Conservation (phyloP, 441 rosid species). For the Pelargonium australe region DNA sequence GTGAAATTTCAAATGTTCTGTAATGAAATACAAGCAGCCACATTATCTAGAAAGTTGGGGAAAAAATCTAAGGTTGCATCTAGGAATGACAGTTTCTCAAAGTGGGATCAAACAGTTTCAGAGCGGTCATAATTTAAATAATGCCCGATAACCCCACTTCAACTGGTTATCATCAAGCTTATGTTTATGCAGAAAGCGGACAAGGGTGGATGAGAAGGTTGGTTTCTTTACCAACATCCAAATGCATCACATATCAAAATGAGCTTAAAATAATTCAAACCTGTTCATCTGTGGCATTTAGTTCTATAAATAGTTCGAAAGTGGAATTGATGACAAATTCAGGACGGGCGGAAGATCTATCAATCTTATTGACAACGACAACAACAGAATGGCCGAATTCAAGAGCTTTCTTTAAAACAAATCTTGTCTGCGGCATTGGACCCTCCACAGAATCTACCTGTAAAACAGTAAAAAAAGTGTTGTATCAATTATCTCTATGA, state of each 20-base stretch:
- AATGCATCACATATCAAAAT: conserved; percentile 2
- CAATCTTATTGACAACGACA: conserved; percentile 94
- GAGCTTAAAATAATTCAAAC: conserved; percentile 30
- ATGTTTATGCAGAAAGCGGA: neutral
- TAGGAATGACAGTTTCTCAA: too few relatives aligned
- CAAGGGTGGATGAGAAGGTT: neutral
- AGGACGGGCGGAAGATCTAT: conserved; percentile 94
- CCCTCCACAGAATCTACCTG: conserved; percentile 99
- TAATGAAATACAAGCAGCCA: neutral
- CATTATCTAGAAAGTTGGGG: neutral
- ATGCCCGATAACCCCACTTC: neutral
- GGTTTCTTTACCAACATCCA: conserved; percentile 4
- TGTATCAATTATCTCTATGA: conserved; percentile 10
- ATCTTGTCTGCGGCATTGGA: conserved; percentile 98
- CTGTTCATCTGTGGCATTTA: conserved; percentile 97
- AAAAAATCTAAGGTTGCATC: neutral
- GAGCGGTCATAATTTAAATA: neutral
- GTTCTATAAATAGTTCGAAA: conserved; percentile 88
- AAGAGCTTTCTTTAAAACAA: conserved; percentile 94
- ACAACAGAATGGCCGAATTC: conserved; percentile 95
- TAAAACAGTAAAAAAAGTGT: conserved; percentile 30
- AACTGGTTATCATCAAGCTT: neutral
- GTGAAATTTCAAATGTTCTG: conserved; percentile 11
- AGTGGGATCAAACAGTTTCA: too few relatives aligned
- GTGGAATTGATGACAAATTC: conserved; percentile 90